Base-by-base conservation (phyloP, 148 eudicot genomes). In the Silene conica region DNA sequence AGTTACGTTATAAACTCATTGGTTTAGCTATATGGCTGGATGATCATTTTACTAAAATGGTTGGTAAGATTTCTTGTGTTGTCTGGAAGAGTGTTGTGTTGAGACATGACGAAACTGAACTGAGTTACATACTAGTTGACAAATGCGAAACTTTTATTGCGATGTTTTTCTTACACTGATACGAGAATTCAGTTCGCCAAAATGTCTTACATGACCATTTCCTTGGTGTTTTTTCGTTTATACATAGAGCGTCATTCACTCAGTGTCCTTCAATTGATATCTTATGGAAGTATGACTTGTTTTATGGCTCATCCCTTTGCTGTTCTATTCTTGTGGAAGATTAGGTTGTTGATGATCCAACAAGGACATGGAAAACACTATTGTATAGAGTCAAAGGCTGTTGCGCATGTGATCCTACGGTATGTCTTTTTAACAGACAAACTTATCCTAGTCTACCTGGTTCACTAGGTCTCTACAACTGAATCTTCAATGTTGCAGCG, bases 331-430 rank as follows among this genome's bases (percentile, higher is more conserved):
- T 64, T 38, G 70, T 13, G 6, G 20, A 6, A 74, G 75, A 41
- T 4, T 31, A 75, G 83, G 71, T 77, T 83, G 11, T 64, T 76
- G 74, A 69, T 57, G 73, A 75, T 76, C 79, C 86, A 41, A 71
- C 46, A 74, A 83, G 80, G 43, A 66, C 75, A 62, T 77, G 80
- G 72, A 84, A 76, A 62, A 85, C 81, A 50, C 55, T 85, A 25
- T 46, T 85, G 52, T 79, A 75, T 74, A 77, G 83, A 77, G 57
- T 80, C 64, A 85, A 86, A 79, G 86, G 83, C 52, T 76, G 14
- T 71, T 85, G 76, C 68, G 74, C 48, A 43, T 85, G 68, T 73
- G 79, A 81, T 54, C 86, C 86, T 70, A 76, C 82, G 92, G 96
- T 90, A 82, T 25, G 62, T 58, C 63, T 31, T 52, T 13, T 54